Evolutionary conservation across 495 filamentous ascomycete genomes (phyloP).

Genomic region (Cetradonia linearis): DNA sequence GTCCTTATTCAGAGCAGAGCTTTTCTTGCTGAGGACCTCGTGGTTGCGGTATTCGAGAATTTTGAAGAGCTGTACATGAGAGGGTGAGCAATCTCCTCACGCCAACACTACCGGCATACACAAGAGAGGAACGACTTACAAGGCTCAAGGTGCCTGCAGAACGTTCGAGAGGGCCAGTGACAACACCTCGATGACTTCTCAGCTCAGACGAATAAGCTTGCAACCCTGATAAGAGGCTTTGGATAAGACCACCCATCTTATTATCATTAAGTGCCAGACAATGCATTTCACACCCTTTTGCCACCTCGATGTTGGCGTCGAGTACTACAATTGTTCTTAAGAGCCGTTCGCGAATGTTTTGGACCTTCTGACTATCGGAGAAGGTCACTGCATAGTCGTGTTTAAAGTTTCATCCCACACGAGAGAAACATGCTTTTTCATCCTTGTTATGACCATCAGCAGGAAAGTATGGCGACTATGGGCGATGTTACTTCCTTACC

Average conservation of each 20-base stretch:
- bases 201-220: constrained; percentile 11
- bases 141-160: constrained; percentile 13
- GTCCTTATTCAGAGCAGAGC: constrained; percentile 12
- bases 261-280: neutral
- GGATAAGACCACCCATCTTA: neutral
- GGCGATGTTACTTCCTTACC: too few species aligned
- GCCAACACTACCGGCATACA: too few species aligned
- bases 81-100: too few species aligned
- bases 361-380: constrained; percentile 9
- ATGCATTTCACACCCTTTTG: constrained; percentile 5
- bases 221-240: neutral
- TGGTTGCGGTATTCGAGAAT: constrained; percentile 18
- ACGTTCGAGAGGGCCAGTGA: constrained; percentile 2
- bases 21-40: constrained; percentile 1
- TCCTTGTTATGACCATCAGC: too few species aligned
- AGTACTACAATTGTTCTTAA: constrained; percentile 9
- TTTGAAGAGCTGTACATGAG: constrained; percentile 20
- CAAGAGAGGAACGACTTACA: too few species aligned
- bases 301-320: constrained; percentile 15
- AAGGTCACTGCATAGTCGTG: constrained; percentile 15
- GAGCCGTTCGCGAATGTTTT: constrained; percentile 14
- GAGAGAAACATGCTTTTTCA: constrained; percentile 17
- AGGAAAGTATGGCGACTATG: too few species aligned
- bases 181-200: constrained; percentile 5
- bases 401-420: constrained; percentile 7